These are phyloP conservation scores for Nannochloropsis oceanica DNA, from an alignment of 108 stramenopile genomes.

Conservation along the genomic window DNA sequence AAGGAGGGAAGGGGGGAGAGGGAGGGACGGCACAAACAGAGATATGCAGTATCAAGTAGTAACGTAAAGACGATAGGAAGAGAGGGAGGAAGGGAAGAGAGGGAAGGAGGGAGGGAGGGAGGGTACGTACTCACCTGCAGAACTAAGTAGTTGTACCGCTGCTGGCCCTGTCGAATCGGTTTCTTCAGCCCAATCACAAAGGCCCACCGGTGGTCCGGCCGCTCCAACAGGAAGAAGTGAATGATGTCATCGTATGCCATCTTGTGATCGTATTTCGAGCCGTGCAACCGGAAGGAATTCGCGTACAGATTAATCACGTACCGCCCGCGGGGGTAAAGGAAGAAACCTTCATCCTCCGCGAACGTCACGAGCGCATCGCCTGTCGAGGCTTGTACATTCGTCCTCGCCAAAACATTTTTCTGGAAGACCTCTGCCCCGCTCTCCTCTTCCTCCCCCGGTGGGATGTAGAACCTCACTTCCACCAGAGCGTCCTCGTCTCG, in stretches of 20 bases:
- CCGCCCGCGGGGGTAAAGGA: conserved; percentile 87
- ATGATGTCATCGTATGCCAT: conserved; percentile 33
- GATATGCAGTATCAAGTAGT: not conserved
- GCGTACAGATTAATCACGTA: conserved; percentile 89
- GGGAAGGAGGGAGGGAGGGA: not conserved
- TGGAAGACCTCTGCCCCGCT: not conserved
- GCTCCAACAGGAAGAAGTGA: conserved; percentile 83
- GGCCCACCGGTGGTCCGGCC: conserved; percentile 60
- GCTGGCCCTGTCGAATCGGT: conserved; percentile 95
- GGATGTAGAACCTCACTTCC: conserved; percentile 76
- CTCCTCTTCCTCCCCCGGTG: conserved; percentile 70
- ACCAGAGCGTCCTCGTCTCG: conserved; percentile 39
- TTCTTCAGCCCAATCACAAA: conserved; percentile 94
- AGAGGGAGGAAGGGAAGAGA: not conserved
- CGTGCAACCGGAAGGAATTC: conserved; percentile 58
- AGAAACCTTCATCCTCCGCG: conserved; percentile 72
- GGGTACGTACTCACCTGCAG: conserved; percentile 59
- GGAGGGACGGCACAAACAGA: not conserved
- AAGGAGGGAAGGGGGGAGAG: not conserved
- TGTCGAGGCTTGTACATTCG: not conserved
- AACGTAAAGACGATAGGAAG: not conserved
- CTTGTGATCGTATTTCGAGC: conserved; percentile 95
- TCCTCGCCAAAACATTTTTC: not conserved
- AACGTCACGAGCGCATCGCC: conserved; percentile 73
- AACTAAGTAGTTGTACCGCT: conserved; percentile 90